These are phyloP conservation scores for Arthrobotrys conoides DNA, from an alignment of 2,329 filamentous ascomycete species.

Conservation along the genomic window DNA sequence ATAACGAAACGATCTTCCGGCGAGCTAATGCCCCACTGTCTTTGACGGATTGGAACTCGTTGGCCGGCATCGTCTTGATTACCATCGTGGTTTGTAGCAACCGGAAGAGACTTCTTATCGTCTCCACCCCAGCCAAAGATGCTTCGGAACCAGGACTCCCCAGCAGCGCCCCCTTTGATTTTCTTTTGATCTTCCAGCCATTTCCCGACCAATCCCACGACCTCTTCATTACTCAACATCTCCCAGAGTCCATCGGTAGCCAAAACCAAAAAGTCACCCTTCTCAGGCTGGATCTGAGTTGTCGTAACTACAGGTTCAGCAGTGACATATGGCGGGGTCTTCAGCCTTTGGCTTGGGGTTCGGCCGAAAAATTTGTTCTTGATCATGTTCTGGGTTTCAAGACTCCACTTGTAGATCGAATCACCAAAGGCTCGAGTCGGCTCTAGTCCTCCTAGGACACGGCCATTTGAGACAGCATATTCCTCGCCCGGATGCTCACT, in stretches of 20 bases:
- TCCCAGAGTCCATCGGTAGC: conserved; percentile 98
- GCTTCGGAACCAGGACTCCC: conserved; percentile 71
- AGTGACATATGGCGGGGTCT: conserved; percentile 96
- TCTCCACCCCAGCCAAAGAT: conserved; percentile 78
- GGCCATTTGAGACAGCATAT: conserved; percentile 87
- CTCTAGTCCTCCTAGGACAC: conserved; percentile 91
- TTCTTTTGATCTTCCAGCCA: conserved; percentile 86
- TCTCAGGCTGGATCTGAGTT: conserved; percentile 88
- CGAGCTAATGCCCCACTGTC: conserved; percentile 88
- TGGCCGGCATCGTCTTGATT: conserved; percentile 76
- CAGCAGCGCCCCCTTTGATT: conserved; percentile 65
- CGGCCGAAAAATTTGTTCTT: conserved; percentile 90
- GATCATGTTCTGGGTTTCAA: conserved; percentile 84
- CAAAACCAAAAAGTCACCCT: conserved; percentile 95
- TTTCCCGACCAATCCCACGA: conserved; percentile 93
- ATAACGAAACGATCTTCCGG: conserved; percentile 87
- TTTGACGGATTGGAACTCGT: conserved; percentile 83
- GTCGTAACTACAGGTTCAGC: conserved; percentile 95
- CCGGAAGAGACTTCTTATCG: conserved; percentile 75
- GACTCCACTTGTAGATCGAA: conserved; percentile 95
- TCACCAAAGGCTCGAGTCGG: conserved; percentile 96
- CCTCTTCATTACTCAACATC: conserved; percentile 98
- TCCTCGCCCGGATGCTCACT: conserved; percentile 90
- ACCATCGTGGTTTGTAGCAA: conserved; percentile 72
- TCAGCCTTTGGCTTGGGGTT: conserved; percentile 80